phyloP scores from a whole-genome alignment of 2,329 filamentous ascomycete genomes.

The Dryadomyces quercus-mongolicae region DNA sequence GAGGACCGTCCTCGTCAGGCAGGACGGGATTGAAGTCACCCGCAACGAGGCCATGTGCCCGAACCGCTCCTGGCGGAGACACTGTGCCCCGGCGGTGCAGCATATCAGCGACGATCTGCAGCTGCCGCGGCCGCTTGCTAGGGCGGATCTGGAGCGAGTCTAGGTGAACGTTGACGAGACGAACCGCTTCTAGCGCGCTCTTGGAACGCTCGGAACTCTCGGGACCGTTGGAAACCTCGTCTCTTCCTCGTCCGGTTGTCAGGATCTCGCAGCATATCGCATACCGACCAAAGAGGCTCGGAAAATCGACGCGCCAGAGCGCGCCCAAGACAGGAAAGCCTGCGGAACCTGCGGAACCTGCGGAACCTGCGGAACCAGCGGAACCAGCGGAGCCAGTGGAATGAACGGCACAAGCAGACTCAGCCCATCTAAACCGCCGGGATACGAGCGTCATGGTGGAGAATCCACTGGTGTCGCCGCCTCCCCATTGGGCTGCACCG shows the following conservation, averaged over 20 bases:
- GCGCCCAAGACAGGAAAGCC: constrained; percentile 14
- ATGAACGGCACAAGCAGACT: too few relatives aligned
- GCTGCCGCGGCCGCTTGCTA: constrained; percentile 19
- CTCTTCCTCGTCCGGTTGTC: background rate
- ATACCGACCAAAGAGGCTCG: constrained; percentile 19
- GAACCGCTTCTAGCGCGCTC: constrained; percentile 9
- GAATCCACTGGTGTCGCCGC: constrained; percentile 9
- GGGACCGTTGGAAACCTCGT: background rate
- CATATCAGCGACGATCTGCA: constrained; percentile 16
- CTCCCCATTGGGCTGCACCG: constrained; percentile 12
- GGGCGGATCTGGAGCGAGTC: constrained; percentile 20
- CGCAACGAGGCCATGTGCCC: constrained; percentile 20
- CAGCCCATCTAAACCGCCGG: constrained; percentile 14
- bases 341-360: background rate
- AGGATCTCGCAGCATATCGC: constrained; percentile 24
- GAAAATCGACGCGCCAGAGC: constrained; percentile 20
- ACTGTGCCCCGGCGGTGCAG: constrained; percentile 14
- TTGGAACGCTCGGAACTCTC: constrained; percentile 4
- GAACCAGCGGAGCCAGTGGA: too few relatives aligned
- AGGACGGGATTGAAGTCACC: constrained; percentile 28
- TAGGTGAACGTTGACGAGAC: constrained; percentile 27
- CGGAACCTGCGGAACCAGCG: too few relatives aligned
- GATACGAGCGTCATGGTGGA: constrained; percentile 18
- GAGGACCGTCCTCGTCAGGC: constrained; percentile 18
- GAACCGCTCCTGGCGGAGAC: background rate